phyloP scores from a whole-genome alignment of 495 filamentous ascomycete species.

The Podospora didyma region DNA sequence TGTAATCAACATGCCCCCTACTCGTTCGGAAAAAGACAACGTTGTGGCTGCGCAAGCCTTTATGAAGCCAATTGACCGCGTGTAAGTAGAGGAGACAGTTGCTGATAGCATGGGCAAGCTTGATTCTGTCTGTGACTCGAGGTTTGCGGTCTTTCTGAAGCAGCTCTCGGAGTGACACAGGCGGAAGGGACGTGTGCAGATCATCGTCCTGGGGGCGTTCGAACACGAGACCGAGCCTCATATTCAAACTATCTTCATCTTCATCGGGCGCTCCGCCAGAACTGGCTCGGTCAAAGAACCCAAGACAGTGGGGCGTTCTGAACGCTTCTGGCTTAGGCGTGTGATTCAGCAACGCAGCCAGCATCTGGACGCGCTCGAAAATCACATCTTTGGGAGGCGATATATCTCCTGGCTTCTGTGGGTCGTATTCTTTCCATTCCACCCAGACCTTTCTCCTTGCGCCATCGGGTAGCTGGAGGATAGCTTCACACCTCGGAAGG shows the following conservation, averaged over 20 bases:
- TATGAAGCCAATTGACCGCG: conserved; percentile 59
- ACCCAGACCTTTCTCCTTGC: conserved; percentile 36
- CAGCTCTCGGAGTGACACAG: conserved; percentile 32
- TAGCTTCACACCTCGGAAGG: conserved; percentile 32
- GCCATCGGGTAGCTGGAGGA: conserved; percentile 22
- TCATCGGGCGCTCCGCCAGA: conserved; percentile 12
- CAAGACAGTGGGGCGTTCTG: conserved; percentile 40
- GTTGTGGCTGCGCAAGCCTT: conserved; percentile 53
- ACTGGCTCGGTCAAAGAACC: conserved; percentile 38
- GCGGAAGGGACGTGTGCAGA: conserved; percentile 27
- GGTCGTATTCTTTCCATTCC: conserved; percentile 46
- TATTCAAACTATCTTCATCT: conserved; percentile 31
- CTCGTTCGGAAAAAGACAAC: conserved; percentile 47
- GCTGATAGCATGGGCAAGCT: conserved; percentile 35
- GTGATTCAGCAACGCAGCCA: conserved; percentile 38
- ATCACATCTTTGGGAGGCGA: conserved; percentile 32
- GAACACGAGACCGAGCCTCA: conserved; percentile 34
- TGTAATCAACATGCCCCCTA: conserved; percentile 24
- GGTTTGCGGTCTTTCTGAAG: conserved; percentile 24
- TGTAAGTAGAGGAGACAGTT: conserved; percentile 45
- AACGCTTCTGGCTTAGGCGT: conserved; percentile 39
- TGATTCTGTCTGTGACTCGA: conserved; percentile 31
- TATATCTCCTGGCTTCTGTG: conserved; percentile 25
- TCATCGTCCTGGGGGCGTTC: conserved; percentile 28
- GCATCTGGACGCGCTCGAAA: conserved; percentile 31